Percentiles rank a stretch among this genome's conserved stretches.
Evolutionary conservation across 768 basidiomycete species (phyloP).

Genomic region (Pholiota microspora): DNA sequence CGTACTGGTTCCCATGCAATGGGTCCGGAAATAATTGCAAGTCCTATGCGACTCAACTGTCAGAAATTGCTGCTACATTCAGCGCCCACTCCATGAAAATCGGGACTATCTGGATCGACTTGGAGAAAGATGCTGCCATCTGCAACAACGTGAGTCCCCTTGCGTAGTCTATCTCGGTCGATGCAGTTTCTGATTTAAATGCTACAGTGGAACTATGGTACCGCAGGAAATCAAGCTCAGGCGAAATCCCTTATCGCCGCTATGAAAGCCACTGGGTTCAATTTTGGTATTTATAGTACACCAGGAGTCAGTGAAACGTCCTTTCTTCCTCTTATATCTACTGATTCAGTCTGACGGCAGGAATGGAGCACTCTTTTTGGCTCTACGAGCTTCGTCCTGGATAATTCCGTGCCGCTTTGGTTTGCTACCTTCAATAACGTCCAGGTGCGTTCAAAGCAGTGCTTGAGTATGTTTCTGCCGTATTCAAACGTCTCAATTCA

Average conservation of each 20-base stretch:
- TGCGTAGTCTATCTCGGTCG: not conserved
- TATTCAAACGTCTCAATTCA: not conserved
- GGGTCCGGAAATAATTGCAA: conserved; percentile 19
- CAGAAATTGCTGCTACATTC: conserved; percentile 14
- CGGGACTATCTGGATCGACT: conserved; percentile 19
- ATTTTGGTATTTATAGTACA: conserved; percentile 19
- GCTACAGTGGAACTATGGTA: conserved; percentile 18
- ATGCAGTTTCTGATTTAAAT: not conserved
- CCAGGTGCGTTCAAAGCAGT: conserved; percentile 11
- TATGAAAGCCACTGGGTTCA: conserved; percentile 17
- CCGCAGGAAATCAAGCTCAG: conserved; percentile 16
- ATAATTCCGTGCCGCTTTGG: conserved; percentile 18
- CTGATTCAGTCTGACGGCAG: not conserved
- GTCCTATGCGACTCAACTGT: conserved; percentile 15
- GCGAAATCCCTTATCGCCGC: conserved; percentile 16
- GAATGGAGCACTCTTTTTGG: conserved; percentile 22
- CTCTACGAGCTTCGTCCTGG: conserved; percentile 18
- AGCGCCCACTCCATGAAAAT: conserved; percentile 17
- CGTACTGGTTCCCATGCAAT: conserved; percentile 21
- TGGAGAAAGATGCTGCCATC: conserved; percentile 17
- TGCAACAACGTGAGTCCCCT: conserved; percentile 15
- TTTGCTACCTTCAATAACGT: conserved; percentile 22
- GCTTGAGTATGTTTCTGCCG: not conserved
- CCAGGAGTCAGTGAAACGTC: conserved; percentile 12
- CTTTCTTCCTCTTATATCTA: not conserved